phyloP scores from a whole-genome alignment of 176 grass and related monocot species.

The Oryza meyeriana region DNA sequence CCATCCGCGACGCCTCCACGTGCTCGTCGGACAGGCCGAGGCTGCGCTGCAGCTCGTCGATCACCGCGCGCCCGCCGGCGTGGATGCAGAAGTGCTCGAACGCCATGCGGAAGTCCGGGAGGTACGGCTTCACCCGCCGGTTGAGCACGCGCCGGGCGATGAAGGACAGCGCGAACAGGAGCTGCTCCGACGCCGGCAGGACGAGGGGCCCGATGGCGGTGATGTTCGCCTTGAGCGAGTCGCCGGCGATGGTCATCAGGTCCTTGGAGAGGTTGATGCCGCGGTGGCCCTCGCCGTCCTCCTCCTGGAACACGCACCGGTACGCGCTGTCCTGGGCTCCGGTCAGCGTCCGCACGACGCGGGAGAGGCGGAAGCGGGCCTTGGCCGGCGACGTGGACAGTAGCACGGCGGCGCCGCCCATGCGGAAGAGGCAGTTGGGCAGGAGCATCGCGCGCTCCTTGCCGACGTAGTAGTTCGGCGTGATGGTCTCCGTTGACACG shows the following conservation, averaged over 20 bases:
- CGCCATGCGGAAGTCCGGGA: slow-evolving; percentile 73
- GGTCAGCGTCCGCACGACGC: slow-evolving; percentile 71
- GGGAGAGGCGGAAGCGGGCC: slow-evolving; percentile 58
- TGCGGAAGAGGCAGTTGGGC: slow-evolving; percentile 79
- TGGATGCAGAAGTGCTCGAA: slow-evolving; percentile 99
- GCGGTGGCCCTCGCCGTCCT: slow-evolving; percentile 52
- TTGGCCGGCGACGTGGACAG: slow-evolving; percentile 40
- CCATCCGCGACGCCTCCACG: slow-evolving; percentile 91
- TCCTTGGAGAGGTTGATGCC: slow-evolving; percentile 75
- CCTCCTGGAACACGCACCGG: slow-evolving; percentile 79
- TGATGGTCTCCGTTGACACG: slow-evolving; percentile 83
- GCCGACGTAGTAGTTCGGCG: slow-evolving; percentile 74
- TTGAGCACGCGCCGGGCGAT: slow-evolving; percentile 57
- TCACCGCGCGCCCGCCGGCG: slow-evolving; percentile 75
- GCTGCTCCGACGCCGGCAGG: slow-evolving; percentile 73
- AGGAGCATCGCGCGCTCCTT: slow-evolving; percentile 82
- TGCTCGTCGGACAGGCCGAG: slow-evolving; percentile 62
- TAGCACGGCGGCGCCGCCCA: slow-evolving; percentile 65
- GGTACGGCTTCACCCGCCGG: slow-evolving; percentile 59
- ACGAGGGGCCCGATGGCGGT: slow-evolving; percentile 64
- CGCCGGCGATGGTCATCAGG: slow-evolving; percentile 73
- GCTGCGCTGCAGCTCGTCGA: slow-evolving; percentile 95
- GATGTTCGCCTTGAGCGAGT: slow-evolving; percentile 78
- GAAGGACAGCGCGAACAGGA: slow-evolving; percentile 63
- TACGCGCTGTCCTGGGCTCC: slow-evolving; percentile 60